These are phyloP conservation scores for Cladosporium sp. DNA, from an alignment of 2,329 filamentous ascomycete genomes.

Conservation along the genomic window DNA sequence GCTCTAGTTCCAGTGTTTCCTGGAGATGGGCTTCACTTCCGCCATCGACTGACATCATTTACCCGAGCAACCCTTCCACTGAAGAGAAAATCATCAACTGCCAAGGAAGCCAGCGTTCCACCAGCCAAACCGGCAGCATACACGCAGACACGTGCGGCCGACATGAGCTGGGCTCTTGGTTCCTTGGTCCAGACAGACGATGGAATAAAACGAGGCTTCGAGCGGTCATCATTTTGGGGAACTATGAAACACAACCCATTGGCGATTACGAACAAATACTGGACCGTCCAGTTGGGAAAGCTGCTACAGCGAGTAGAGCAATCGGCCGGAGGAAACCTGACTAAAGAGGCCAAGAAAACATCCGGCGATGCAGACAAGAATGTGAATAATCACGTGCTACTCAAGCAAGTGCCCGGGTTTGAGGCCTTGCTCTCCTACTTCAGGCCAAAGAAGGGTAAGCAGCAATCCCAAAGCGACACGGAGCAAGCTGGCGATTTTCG, in stretches of 20 bases:
- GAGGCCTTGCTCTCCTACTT: slow-evolving; percentile 19
- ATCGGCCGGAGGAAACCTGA: no score
- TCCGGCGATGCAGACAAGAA: no score
- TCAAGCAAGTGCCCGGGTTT: slow-evolving; percentile 10
- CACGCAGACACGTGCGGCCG: background rate
- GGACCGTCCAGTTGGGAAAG: no score
- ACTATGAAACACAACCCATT: no score
- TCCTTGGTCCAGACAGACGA: background rate
- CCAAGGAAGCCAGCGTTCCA: background rate
- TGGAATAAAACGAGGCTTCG: no score
- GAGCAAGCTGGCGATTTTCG: background rate
- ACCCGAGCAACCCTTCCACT: background rate
- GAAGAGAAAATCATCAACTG: background rate
- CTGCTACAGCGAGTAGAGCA: no score
- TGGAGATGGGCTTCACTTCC: slow-evolving; percentile 5
- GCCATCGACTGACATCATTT: slow-evolving; percentile 4
- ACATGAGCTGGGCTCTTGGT: background rate
- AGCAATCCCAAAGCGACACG: background rate
- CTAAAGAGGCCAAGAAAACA: no score
- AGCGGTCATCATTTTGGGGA: no score
- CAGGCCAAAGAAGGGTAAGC: background rate
- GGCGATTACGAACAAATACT: no score
- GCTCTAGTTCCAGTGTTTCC: background rate
- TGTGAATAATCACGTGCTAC: background rate
- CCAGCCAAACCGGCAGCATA: background rate